Evolutionary conservation across 208 protist species (phyloP), one percentile per base, ranked within the genome.

Genomic region (Trypanosoma avium): DNA sequence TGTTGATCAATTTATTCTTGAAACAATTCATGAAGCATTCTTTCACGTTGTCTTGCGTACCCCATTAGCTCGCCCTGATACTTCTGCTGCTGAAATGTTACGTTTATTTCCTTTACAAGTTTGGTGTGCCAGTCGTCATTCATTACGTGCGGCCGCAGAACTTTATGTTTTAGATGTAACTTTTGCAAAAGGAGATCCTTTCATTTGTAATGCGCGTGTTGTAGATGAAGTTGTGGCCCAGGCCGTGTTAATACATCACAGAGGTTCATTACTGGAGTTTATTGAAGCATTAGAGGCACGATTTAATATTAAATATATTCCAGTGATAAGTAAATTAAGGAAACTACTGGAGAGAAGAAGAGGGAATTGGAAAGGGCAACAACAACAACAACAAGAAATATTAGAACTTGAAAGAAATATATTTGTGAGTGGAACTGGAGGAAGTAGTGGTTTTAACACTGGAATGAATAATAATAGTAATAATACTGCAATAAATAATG

Each of bases 181-280:
- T 10, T 70, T 81, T 7, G 60, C 71, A 12, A 82, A 82, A 29
- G 72, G 88, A 29, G 88, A 95, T 52, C 67, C 73, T 5, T 75
- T 76, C 54, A 81, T 83, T 58, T 81, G 81, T 15, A 59, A 71
- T 2, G 68, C 79, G 17, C 75, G 81, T 22, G 88, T 95, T 0
- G 49, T 92, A 21, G 88, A 95, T 59, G 88, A 95, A 70, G 81
- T 95, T 5, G 82, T 92, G 10, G 78, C 77, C 42, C 88, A 95
- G 65, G 85, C 88, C 0, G 84, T 92, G 26, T 74, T 95, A 8
- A 78, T 85, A 65, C 91, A 92, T 69, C 85, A 95, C 76, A 70
- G 84, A 47, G 76, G 79, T 47, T 84, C 72, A 54, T 70, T 95
- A 13, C 62, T 73, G 13, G 88, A 95, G 33, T 95, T 95, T 58